phyloP scores from a whole-genome alignment of 805 yeast species.

The Schizosaccharomyces japonicus region DNA sequence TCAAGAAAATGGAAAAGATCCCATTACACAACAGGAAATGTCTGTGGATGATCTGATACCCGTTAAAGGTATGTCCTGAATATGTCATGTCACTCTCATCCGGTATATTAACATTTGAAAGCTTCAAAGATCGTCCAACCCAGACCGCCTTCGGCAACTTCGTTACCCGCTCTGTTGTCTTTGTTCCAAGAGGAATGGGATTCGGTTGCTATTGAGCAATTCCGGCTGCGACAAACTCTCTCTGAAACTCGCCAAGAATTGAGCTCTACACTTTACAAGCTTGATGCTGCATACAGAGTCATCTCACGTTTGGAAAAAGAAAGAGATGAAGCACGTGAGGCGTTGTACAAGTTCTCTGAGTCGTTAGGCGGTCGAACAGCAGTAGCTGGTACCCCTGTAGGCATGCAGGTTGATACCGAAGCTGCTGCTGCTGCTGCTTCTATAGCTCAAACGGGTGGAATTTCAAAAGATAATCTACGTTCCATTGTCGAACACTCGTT shows the following conservation, averaged over 20 bases:
- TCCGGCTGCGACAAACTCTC: conserved; percentile 49
- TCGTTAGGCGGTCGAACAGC: no score
- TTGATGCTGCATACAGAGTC: conserved; percentile 77
- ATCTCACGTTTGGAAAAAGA: conserved; percentile 56
- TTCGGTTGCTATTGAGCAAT: conserved; percentile 56
- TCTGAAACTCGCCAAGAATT: conserved; percentile 43
- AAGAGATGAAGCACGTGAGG: conserved; percentile 46
- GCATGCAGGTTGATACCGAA: neutral
- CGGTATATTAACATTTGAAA: no score
- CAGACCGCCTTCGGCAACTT: conserved; percentile 27
- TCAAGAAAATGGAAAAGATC: conserved; percentile 45
- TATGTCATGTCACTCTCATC: neutral
- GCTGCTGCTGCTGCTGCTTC: neutral
- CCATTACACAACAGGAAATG: conserved; percentile 43
- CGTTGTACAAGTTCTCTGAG: conserved; percentile 25
- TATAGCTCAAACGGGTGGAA: neutral
- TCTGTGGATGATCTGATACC: conserved; percentile 32
- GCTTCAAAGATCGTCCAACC: no score
- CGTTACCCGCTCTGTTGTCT: conserved; percentile 57
- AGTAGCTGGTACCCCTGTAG: no score
- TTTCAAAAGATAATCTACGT: no score
- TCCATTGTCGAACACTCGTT: neutral
- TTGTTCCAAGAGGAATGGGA: conserved; percentile 80
- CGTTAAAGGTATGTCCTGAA: conserved; percentile 13
- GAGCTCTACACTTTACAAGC: conserved; percentile 53